These are phyloP conservation scores for Cryptococcus sp. DNA, from an alignment of 1,284 basidiomycete species.

Conservation along the genomic window DNA sequence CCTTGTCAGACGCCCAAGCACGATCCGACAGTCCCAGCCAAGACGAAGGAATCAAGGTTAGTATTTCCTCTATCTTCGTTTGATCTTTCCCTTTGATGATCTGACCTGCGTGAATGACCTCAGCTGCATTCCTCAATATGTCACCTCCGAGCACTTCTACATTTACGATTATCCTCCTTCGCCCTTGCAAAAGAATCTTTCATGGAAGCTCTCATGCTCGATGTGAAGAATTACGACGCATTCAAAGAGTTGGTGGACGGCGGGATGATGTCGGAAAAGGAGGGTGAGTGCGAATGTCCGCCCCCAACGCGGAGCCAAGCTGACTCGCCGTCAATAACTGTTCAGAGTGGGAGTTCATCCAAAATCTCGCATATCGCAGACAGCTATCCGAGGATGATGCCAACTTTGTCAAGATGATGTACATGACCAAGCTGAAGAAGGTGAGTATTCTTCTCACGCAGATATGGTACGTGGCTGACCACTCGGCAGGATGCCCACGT, in stretches of 20 bases:
- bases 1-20: background rate
- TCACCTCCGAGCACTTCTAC: slow-evolving; percentile 85
- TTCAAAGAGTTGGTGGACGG: slow-evolving; percentile 87
- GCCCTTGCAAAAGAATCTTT: slow-evolving; percentile 89
- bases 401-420: slow-evolving; percentile 86
- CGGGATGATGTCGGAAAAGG: slow-evolving; percentile 89
- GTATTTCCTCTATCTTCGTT: slow-evolving; percentile 2
- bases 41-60: slow-evolving; percentile 83
- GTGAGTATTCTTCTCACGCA: slow-evolving; percentile 33
- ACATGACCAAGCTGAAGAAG: slow-evolving; percentile 87
- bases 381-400: slow-evolving; percentile 79
- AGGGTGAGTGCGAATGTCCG: slow-evolving; percentile 62
- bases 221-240: slow-evolving; percentile 97
- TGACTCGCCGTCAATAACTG: no score
- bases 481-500: slow-evolving; percentile 66
- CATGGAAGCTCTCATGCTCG: slow-evolving; percentile 89
- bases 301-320: background rate
- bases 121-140: slow-evolving; percentile 95
- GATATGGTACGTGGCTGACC: background rate
- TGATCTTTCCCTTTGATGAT: background rate
- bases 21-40: slow-evolving; percentile 60
- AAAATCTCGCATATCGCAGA: slow-evolving; percentile 74
- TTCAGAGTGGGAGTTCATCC: slow-evolving; percentile 98
- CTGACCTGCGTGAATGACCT: slow-evolving; percentile 1
- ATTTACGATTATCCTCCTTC: slow-evolving; percentile 87